These are phyloP conservation scores for Omphalotus guepiniiformis DNA, from an alignment of 768 basidiomycete genomes.

Conservation along the genomic window DNA sequence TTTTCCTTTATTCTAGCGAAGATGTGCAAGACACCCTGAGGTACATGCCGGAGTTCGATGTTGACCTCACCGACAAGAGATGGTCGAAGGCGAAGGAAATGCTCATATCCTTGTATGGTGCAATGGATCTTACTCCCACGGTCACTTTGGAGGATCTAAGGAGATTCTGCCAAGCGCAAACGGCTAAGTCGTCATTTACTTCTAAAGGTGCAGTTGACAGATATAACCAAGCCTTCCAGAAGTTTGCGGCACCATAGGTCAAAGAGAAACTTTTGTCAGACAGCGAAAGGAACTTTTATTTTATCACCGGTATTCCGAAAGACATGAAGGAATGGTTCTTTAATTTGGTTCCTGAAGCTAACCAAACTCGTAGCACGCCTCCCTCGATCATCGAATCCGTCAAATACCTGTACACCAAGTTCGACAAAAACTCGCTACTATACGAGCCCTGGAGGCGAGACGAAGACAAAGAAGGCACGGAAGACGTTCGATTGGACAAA, in stretches of 20 bases:
- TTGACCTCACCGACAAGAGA: background rate
- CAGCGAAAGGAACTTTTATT: constrained; percentile 6
- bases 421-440: constrained; percentile 10
- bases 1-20: constrained; percentile 3
- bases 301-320: constrained; percentile 11
- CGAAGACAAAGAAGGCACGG: background rate
- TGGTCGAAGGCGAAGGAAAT: background rate
- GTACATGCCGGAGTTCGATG: constrained; percentile 2
- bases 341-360: background rate
- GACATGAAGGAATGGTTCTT: constrained; percentile 10
- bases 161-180: constrained; percentile 2
- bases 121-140: background rate
- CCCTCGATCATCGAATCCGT: constrained; percentile 5
- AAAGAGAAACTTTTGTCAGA: constrained; percentile 5
- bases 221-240: constrained; percentile 8
- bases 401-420: background rate
- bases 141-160: constrained; percentile 5
- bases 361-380: constrained; percentile 7
- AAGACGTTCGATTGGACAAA: no score
- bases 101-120: background rate
- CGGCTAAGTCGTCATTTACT: constrained; percentile 7
- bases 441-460: constrained; percentile 5
- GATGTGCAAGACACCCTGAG: background rate
- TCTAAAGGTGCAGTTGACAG: constrained; percentile 3
- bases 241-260: constrained; percentile 7